Percentiles rank a stretch among this genome's conserved stretches.
phyloP scores from a whole-genome alignment of 192 early-diverging fungal species.

The Coemansia biformis region DNA sequence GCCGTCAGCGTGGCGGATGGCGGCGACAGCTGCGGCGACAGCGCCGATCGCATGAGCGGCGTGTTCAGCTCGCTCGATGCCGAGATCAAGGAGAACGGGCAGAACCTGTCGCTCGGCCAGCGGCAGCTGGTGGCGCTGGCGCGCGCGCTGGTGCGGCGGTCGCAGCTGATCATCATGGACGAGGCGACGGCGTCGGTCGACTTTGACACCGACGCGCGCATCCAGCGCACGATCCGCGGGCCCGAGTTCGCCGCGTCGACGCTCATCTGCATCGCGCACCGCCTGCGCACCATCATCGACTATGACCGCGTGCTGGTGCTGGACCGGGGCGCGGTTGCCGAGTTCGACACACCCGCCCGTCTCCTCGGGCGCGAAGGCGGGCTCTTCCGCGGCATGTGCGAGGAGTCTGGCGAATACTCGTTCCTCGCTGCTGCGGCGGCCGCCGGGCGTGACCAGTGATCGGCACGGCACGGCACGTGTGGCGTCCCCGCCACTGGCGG shows the following conservation, averaged over 20 bases:
- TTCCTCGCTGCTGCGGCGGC: neutral
- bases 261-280: conserved; percentile 85
- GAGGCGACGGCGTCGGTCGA: no score
- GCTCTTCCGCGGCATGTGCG: conserved; percentile 73
- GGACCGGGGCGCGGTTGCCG: conserved; percentile 69
- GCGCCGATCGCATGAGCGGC: conserved; percentile 6
- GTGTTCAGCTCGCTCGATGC: conserved; percentile 62
- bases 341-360: conserved; percentile 72
- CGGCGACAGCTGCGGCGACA: neutral
- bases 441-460: no score
- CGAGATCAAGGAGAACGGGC: conserved; percentile 74
- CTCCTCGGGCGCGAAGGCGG: conserved; percentile 60
- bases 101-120: no score
- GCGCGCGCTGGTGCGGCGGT: conserved; percentile 64
- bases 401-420: conserved; percentile 71
- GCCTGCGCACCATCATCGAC: conserved; percentile 75
- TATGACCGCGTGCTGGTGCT: conserved; percentile 81
- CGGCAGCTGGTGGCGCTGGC: no score
- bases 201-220: conserved; percentile 76
- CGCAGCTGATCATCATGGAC: conserved; percentile 66
- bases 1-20: neutral
- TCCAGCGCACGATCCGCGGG: conserved; percentile 79
- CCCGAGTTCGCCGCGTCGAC: conserved; percentile 69
- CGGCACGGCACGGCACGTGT: no score
- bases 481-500: no score